Percentiles rank a stretch among this genome's conserved stretches.
phyloP scores from a whole-genome alignment of 306 rosid genomes.

The Inga oerstediana region DNA sequence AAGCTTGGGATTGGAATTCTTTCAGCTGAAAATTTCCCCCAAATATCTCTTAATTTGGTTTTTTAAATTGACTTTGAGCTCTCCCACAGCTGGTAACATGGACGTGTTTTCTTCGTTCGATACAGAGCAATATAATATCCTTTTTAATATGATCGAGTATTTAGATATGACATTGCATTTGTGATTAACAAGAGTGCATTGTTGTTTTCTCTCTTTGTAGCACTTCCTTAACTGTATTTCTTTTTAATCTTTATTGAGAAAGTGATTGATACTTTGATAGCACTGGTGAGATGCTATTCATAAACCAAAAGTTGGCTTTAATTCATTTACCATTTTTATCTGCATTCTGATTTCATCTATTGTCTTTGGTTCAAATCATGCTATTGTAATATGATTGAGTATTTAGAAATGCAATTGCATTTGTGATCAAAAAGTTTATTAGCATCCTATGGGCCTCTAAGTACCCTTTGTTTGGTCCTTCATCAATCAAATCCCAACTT shows the following conservation, averaged over 20 bases:
- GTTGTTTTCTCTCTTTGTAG: not conserved
- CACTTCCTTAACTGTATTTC: slow-evolving; percentile 47
- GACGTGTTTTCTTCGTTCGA: slow-evolving; percentile 69
- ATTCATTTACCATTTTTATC: not conserved
- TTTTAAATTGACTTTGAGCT: slow-evolving; percentile 67
- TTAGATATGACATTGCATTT: slow-evolving; percentile 26
- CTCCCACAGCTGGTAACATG: slow-evolving; percentile 70
- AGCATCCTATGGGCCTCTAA: too few relatives aligned
- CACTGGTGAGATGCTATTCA: slow-evolving; percentile 49
- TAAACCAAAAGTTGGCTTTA: slow-evolving; percentile 8
- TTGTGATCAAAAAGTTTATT: too few relatives aligned
- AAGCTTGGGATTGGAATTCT: slow-evolving; percentile 67
- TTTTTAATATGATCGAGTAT: slow-evolving; percentile 33
- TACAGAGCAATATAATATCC: slow-evolving; percentile 52
- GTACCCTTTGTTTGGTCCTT: too few relatives aligned
- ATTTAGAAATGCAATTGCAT: slow-evolving; percentile 24
- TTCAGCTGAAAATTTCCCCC: slow-evolving; percentile 58
- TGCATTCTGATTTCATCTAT: slow-evolving; percentile 19
- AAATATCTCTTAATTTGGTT: slow-evolving; percentile 56
- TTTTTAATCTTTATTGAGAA: slow-evolving; percentile 25
- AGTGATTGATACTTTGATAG: slow-evolving; percentile 1
- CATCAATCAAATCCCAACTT: too few relatives aligned
- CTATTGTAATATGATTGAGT: not conserved
- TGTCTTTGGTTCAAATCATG: slow-evolving; percentile 34
- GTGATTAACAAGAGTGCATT: not conserved